Percentiles rank a stretch among this genome's conserved stretches.
Evolutionary conservation across 495 filamentous ascomycete species (phyloP).

Genomic region (Tuber calosporum): DNA sequence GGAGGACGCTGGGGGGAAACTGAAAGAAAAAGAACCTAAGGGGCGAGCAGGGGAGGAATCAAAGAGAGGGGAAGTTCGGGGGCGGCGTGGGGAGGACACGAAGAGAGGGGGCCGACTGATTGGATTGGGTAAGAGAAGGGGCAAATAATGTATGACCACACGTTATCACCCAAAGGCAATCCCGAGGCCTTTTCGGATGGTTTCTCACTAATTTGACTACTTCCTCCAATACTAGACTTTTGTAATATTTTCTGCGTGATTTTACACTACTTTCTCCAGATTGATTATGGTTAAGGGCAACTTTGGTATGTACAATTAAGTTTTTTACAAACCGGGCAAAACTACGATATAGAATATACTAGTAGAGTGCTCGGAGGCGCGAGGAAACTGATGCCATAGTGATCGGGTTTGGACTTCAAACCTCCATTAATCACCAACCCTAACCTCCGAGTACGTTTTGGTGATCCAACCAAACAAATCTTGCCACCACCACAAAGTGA

Average conservation of each 20-base stretch:
- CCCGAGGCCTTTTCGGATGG: not conserved
- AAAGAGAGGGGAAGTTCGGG: not conserved
- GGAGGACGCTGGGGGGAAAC: not conserved
- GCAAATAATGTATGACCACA: not conserved
- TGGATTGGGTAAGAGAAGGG: not conserved
- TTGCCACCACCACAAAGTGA: not conserved
- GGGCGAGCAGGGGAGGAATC: not conserved
- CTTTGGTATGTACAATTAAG: not conserved
- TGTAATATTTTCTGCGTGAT: not conserved
- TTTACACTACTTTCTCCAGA: not conserved
- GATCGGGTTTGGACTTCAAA: not conserved
- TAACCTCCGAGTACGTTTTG: not conserved
- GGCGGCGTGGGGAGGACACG: not conserved
- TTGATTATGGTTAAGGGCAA: not conserved
- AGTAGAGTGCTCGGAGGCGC: not conserved
- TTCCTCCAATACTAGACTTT: not conserved
- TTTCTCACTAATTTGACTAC: not conserved
- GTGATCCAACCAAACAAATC: not conserved
- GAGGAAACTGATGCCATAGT: not conserved
- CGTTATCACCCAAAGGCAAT: not conserved
- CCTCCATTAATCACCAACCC: not conserved
- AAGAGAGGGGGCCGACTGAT: not conserved
- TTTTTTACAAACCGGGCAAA: not conserved
- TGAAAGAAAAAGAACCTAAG: not conserved
- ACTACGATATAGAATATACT: not conserved